Base-by-base conservation (phyloP, 768 basidiomycete genomes). In the Strobilomyces dryophilus region DNA sequence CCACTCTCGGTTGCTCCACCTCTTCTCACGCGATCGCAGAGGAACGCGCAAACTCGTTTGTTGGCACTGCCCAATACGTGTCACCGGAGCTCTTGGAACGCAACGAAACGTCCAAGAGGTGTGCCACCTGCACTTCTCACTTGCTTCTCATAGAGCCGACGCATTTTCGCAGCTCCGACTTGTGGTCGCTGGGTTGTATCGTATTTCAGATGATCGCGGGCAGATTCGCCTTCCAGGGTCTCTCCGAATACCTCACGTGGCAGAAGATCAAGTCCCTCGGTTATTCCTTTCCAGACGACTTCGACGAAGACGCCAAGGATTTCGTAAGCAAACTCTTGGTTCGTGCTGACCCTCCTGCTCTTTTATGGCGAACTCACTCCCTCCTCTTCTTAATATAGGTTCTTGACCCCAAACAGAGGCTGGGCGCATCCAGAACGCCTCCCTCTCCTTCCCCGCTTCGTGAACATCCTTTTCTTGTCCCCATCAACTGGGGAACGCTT, bases 141-240 rank as follows among this genome's bases (percentile, higher is more conserved):
- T 51, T 31, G 24, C 53, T 42, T 44, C 39, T 45, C 39, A 36
- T 27, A 27, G 15, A 18, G 15, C 45, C 45, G 35, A 52, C 39
- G 11, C 9, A 2, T 5, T 29, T 47, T 2, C 18, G 14, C n/a
- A 95, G 93, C 56, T 91, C 95, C 37, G 97, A 98, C 69, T 77
- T 93, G 10, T 99, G 95, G 95, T 91, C 94, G 5, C 77, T 97
- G 24, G 97, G 94, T 2, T 98, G 95, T 70, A 86, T 98, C 41
- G 71, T 98, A 20, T 98, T 83, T 71, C 95, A 98, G 68, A 87
- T 98, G 78, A 84, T 98, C 47, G 82, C 88, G 12, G 95, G 95
- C 36, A 82, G 82, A 39, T 95, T 95, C 59, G 90, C 94, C 2
- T 99, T 99, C 74, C 82, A 89, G 57, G 94, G 88, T 5, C 76